Evolutionary conservation across 2,329 filamentous ascomycete genomes (phyloP).

Genomic region (Fusarium sp.): DNA sequence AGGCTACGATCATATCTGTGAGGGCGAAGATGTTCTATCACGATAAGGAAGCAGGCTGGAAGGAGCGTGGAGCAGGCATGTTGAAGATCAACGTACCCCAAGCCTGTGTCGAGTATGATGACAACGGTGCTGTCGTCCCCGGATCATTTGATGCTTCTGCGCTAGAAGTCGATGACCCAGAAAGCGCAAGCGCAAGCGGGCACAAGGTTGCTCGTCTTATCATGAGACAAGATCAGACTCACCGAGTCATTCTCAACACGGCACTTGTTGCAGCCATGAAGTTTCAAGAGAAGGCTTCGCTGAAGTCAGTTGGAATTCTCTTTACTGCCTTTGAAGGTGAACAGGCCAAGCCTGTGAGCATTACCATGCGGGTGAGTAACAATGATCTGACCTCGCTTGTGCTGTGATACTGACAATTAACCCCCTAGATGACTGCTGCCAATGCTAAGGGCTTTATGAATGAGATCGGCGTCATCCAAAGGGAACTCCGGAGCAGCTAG

Average conservation of each 20-base stretch:
- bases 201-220: slow-evolving; percentile 77
- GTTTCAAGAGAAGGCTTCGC: slow-evolving; percentile 80
- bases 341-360: slow-evolving; percentile 65
- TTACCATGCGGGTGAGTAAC: slow-evolving; percentile 69
- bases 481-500: slow-evolving; percentile 59
- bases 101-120: slow-evolving; percentile 66
- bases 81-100: slow-evolving; percentile 85
- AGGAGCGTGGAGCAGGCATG: slow-evolving; percentile 86
- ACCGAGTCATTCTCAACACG: slow-evolving; percentile 88
- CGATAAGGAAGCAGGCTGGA: slow-evolving; percentile 80
- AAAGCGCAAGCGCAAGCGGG: slow-evolving; percentile 39
- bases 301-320: slow-evolving; percentile 76
- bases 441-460: slow-evolving; percentile 65
- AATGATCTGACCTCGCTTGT: too few relatives aligned
- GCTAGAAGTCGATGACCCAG: slow-evolving; percentile 59
- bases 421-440: slow-evolving; percentile 61
- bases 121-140: slow-evolving; percentile 60
- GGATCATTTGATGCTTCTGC: slow-evolving; percentile 67
- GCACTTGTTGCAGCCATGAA: slow-evolving; percentile 82
- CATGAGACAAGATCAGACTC: slow-evolving; percentile 91
- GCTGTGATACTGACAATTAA: slow-evolving; percentile 10
- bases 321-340: slow-evolving; percentile 73
- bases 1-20: slow-evolving; percentile 78
- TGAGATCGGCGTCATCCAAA: slow-evolving; percentile 62
- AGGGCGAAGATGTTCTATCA: slow-evolving; percentile 89